phyloP scores from a whole-genome alignment of 345 rosid species.

The Citrus inodora region DNA sequence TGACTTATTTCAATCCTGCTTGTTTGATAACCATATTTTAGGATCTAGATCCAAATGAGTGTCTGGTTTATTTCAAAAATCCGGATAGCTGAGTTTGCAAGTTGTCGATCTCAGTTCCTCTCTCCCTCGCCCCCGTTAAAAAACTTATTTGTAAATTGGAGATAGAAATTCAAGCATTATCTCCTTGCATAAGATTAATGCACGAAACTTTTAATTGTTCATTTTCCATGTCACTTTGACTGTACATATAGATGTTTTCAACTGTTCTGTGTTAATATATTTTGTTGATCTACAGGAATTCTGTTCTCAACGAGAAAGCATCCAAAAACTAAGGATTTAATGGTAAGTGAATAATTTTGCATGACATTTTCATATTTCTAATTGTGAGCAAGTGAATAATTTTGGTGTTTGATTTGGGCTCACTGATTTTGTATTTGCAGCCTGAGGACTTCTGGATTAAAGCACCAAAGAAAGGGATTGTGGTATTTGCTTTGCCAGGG shows the following conservation, averaged over 20 bases:
- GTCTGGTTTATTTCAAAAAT: neutral
- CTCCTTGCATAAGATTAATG: neutral
- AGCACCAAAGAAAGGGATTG: slow-evolving; percentile 82
- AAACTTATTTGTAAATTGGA: neutral
- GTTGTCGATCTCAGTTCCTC: neutral
- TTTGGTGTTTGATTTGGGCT: slow-evolving; percentile 12
- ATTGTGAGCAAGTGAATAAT: slow-evolving; percentile 3
- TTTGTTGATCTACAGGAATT: slow-evolving; percentile 38
- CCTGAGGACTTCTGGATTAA: slow-evolving; percentile 95
- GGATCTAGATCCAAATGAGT: neutral
- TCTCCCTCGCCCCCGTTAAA: too few relatives aligned
- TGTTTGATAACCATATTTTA: neutral
- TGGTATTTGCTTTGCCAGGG: slow-evolving; percentile 92
- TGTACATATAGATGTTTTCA: slow-evolving; percentile 10
- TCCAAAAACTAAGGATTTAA: slow-evolving; percentile 74
- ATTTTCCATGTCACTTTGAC: neutral
- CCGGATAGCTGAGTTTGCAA: neutral
- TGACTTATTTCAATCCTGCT: neutral
- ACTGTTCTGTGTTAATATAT: neutral
- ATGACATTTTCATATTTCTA: neutral
- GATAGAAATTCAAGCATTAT: neutral
- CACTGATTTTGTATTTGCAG: slow-evolving; percentile 30
- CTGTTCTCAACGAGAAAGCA: slow-evolving; percentile 78
- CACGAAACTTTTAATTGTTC: neutral
- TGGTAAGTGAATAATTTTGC: slow-evolving; percentile 36